phyloP scores from a whole-genome alignment of 768 basidiomycete species.

The Podaxis mareebaensis region DNA sequence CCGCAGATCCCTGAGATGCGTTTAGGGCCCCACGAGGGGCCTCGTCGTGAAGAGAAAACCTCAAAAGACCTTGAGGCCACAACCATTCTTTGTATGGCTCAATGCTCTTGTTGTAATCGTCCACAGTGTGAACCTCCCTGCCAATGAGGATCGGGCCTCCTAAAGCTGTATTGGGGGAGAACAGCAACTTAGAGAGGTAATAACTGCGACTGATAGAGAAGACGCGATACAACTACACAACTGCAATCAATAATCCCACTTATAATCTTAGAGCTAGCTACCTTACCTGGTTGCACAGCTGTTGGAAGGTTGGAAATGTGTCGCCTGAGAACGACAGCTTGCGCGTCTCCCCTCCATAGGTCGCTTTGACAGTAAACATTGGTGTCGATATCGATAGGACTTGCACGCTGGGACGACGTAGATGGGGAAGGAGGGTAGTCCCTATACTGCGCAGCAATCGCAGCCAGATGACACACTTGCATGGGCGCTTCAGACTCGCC shows the following conservation, averaged over 20 bases:
- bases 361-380: slow-evolving; percentile 82
- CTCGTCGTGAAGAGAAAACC: slow-evolving; percentile 62
- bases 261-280: background rate
- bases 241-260: slow-evolving; percentile 24
- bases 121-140: slow-evolving; percentile 54
- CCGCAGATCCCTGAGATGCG: background rate
- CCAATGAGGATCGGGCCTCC: slow-evolving; percentile 61
- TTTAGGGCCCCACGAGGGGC: slow-evolving; percentile 37
- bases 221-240: slow-evolving; percentile 62
- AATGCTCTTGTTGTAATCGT: slow-evolving; percentile 57
- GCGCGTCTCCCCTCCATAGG: slow-evolving; percentile 69
- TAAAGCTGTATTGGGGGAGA: slow-evolving; percentile 60
- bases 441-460: slow-evolving; percentile 15
- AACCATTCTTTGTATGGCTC: slow-evolving; percentile 47
- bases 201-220: slow-evolving; percentile 63
- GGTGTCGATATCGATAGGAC: slow-evolving; percentile 19
- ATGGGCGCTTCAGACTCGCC: background rate
- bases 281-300: slow-evolving; percentile 66
- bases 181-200: slow-evolving; percentile 67
- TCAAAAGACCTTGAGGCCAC: slow-evolving; percentile 62
- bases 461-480: background rate
- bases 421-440: slow-evolving; percentile 13
- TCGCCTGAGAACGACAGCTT: slow-evolving; percentile 57
- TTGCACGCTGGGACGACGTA: slow-evolving; percentile 23
- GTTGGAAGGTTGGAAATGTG: slow-evolving; percentile 63